Percentiles rank a stretch among this genome's conserved stretches.
These are phyloP conservation scores for Mangifera indica DNA, from an alignment of 345 rosid genomes.

Conservation along the genomic window DNA sequence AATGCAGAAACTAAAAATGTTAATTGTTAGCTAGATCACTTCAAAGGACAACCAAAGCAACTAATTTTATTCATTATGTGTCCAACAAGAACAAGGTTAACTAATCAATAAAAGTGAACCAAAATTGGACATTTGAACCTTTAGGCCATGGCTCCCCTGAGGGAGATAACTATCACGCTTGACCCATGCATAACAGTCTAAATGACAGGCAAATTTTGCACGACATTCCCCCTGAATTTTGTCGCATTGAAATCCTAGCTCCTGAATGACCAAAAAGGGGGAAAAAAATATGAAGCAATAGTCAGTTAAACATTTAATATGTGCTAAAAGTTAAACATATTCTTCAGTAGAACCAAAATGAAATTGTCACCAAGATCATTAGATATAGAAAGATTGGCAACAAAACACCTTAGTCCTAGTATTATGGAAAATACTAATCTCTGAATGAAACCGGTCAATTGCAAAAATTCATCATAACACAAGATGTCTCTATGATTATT, in stretches of 20 bases:
- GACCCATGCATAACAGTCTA: constrained; percentile 99
- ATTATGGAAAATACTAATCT: neutral
- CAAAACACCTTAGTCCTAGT: neutral
- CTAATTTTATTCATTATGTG: constrained; percentile 18
- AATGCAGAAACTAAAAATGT: neutral
- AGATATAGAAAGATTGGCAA: neutral
- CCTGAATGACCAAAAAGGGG: constrained; percentile 48
- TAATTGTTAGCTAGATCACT: neutral
- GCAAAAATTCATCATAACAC: neutral
- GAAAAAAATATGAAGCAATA: constrained; percentile 13
- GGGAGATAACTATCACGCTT: constrained; percentile 99
- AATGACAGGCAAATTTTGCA: constrained; percentile 88
- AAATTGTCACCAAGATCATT: neutral
- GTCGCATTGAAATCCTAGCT: constrained; percentile 86
- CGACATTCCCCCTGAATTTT: constrained; percentile 93
- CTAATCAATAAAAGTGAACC: constrained; percentile 9
- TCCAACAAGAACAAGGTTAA: constrained; percentile 13
- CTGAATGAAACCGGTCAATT: neutral
- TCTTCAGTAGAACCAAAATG: neutral
- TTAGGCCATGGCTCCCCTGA: constrained; percentile 96
- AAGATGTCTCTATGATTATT: neutral
- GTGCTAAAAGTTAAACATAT: neutral
- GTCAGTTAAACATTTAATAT: constrained; percentile 7
- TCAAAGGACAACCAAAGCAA: neutral
- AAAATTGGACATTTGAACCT: constrained; percentile 47